Conservation (phyloP, 192 early-diverging fungal genomes). For the Gaertneriomyces sp. region DNA sequence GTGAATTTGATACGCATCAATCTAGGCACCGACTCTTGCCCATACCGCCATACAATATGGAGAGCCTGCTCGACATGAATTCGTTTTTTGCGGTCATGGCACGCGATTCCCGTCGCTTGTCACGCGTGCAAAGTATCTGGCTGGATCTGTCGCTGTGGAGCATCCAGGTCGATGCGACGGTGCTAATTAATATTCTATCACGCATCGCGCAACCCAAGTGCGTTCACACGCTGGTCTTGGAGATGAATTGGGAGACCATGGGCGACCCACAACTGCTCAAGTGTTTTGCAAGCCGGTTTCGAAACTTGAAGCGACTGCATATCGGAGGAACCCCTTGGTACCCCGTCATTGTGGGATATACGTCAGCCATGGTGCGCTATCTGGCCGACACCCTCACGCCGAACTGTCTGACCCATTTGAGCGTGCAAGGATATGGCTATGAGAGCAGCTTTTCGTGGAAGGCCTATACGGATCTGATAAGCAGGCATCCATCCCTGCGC, state of each 20-base stretch:
- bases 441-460: slow-evolving; percentile 1
- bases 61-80: slow-evolving; percentile 2
- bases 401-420: slow-evolving; percentile 7
- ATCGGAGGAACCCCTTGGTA: slow-evolving; percentile 3
- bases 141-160: slow-evolving; percentile 1
- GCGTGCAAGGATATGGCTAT: slow-evolving; percentile 1
- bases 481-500: neutral
- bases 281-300: neutral
- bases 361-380: neutral
- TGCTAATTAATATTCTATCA: neutral
- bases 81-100: slow-evolving; percentile 12
- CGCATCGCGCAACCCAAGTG: neutral
- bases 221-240: slow-evolving; percentile 8
- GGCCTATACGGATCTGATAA: neutral
- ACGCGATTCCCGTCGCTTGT: neutral
- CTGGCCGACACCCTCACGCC: neutral
- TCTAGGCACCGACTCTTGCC: slow-evolving; percentile 21
- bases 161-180: too few relatives aligned
- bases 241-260: slow-evolving; percentile 3
- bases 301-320: neutral
- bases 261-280: neutral
- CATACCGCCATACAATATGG: neutral
- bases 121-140: slow-evolving; percentile 4
- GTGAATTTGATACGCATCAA: neutral
- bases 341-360: neutral